These are phyloP conservation scores for Hypoxylon subgilvum DNA, from an alignment of 495 filamentous ascomycete species.

Conservation along the genomic window DNA sequence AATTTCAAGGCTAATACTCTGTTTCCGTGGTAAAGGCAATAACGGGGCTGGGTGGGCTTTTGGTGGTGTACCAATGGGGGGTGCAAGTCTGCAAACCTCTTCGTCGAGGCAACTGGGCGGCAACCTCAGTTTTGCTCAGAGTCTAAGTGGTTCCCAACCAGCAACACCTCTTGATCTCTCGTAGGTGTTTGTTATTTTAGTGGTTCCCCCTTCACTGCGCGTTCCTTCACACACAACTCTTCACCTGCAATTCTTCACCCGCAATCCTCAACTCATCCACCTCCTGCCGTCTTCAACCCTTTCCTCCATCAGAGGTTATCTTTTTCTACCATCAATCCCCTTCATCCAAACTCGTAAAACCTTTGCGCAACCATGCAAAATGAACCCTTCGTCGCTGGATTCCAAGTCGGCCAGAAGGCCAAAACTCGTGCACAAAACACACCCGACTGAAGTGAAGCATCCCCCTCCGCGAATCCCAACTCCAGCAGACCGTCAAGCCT, in stretches of 20 bases:
- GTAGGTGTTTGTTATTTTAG: constrained; percentile 62
- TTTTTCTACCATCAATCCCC: not conserved
- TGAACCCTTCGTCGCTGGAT: too few species aligned
- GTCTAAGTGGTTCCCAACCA: constrained; percentile 76
- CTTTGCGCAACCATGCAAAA: not conserved
- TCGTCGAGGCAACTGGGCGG: constrained; percentile 62
- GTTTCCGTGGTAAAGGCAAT: constrained; percentile 52
- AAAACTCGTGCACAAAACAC: not conserved
- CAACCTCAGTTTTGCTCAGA: constrained; percentile 81
- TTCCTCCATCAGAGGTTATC: too few species aligned
- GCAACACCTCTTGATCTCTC: constrained; percentile 76
- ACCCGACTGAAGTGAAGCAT: not conserved
- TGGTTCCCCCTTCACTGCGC: not conserved
- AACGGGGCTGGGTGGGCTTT: constrained; percentile 78
- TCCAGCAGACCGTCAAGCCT: not conserved
- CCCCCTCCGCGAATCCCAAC: not conserved
- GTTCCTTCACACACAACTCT: not conserved
- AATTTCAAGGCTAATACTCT: constrained; percentile 42
- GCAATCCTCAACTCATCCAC: too few species aligned
- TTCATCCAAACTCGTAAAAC: not conserved
- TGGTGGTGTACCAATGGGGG: constrained; percentile 71
- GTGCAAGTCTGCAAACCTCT: constrained; percentile 55
- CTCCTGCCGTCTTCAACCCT: too few species aligned
- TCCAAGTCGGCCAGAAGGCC: too few species aligned
- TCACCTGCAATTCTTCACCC: not conserved